Conservation (phyloP, 108 stramenopile species). For the Nitzschia sp. region DNA sequence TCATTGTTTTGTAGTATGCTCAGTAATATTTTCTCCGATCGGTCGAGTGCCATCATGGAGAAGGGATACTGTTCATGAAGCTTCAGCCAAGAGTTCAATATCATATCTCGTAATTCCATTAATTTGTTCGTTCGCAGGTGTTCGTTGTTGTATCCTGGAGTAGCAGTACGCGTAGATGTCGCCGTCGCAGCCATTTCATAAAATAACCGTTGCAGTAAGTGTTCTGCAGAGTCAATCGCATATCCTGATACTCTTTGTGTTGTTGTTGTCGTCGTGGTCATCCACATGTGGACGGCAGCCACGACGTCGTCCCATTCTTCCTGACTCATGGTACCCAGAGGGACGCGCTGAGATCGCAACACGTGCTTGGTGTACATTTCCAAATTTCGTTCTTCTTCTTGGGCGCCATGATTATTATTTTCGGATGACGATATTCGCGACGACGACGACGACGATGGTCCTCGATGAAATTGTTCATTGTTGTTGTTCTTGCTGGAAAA, state of each 20-base stretch:
- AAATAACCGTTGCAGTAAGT: slow-evolving; percentile 13
- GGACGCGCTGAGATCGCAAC: slow-evolving; percentile 16
- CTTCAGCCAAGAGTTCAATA: slow-evolving; percentile 26
- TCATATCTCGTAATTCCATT: background rate
- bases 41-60: slow-evolving; percentile 11
- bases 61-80: background rate
- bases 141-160: background rate
- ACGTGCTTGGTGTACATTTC: slow-evolving; percentile 23
- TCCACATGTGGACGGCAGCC: slow-evolving; percentile 22
- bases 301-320: slow-evolving; percentile 24
- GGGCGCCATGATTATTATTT: background rate
- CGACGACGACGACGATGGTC: no score
- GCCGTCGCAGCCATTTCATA: slow-evolving; percentile 15
- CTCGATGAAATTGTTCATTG: no score
- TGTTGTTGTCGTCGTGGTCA: background rate
- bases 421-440: background rate
- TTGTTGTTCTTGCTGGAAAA: background rate
- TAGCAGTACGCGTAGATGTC: background rate
- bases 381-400: slow-evolving; percentile 2
- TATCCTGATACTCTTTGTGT: background rate
- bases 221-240: slow-evolving; percentile 19
- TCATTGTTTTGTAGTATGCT: background rate
- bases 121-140: background rate
- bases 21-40: background rate
- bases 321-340: slow-evolving; percentile 23